Base-by-base conservation (phyloP, 768 basidiomycete species). In the Russula earlei region DNA sequence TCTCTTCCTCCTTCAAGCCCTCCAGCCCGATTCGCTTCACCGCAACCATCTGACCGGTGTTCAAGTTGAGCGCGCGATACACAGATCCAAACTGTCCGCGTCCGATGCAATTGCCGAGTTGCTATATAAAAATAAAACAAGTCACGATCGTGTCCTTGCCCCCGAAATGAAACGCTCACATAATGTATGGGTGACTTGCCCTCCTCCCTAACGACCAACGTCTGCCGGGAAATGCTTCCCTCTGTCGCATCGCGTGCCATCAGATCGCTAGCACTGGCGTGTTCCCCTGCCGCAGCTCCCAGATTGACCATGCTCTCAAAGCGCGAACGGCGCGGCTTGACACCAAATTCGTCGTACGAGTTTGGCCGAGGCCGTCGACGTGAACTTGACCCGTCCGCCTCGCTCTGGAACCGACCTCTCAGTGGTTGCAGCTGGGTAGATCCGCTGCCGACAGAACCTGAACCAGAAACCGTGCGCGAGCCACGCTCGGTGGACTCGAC, bases 21-120 rank as follows among this genome's bases (percentile, higher is more conserved):
- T 90, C 88, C 36, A 98, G 74, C 49, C 86, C 77, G 64, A 99
- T 95, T 29, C 91, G 84, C 73, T 99, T 99, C 49, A 98, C 91
- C n/a, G 95, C 95, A n/a, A 95, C 93, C 82, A 91, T 95, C 69
- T 95, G 90, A 15, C 95, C 95, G 1, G 87, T 93, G 60, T 87
- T 86, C 68, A 97, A 72, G 68, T 99, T 94, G 55, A 99, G 76
- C 12, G 95, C 94, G 14, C 91, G 83, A 69, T 95, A 97, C 6
- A 98, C 95, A 9, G 92, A 82, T 27, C 95, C 95, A 69, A 97
- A 98, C 72, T 98, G 95, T 8, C 95, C 95, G 47, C 89, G 83
- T 2, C 95, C 95, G 61, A 99, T 95, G 68, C 91, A 94, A 70
- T 96, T 94, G 29, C 95, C 95, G 19, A 99, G 77, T 93, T 95